These are phyloP conservation scores for Rosellinia necatrix DNA, from an alignment of 2,329 filamentous ascomycete genomes.

Conservation along the genomic window DNA sequence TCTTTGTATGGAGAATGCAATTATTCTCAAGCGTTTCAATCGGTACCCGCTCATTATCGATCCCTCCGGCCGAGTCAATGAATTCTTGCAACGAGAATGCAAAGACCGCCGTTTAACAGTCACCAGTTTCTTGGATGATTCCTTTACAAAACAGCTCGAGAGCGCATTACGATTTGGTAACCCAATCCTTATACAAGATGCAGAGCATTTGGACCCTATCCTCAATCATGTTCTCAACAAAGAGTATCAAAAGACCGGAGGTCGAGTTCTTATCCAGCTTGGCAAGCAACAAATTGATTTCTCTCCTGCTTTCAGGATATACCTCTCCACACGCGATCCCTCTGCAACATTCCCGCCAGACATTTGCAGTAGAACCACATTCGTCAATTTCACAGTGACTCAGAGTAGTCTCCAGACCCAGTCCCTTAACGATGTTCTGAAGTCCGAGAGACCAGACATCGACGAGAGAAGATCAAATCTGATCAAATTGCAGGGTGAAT, in stretches of 20 bases:
- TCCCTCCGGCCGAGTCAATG: slow-evolving; percentile 89
- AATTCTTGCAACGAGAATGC: slow-evolving; percentile 94
- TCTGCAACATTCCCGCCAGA: slow-evolving; percentile 95
- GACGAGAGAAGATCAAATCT: slow-evolving; percentile 95
- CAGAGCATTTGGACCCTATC: slow-evolving; percentile 94
- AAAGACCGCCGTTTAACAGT: slow-evolving; percentile 92
- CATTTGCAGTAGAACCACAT: slow-evolving; percentile 96
- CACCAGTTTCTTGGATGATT: slow-evolving; percentile 97
- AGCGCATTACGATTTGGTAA: slow-evolving; percentile 97
- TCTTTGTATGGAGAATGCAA: slow-evolving; percentile 97
- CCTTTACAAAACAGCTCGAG: slow-evolving; percentile 96
- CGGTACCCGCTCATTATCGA: slow-evolving; percentile 98
- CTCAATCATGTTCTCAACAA: slow-evolving; percentile 99
- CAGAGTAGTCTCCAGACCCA: slow-evolving; percentile 98
- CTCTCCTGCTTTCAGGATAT: slow-evolving; percentile 93
- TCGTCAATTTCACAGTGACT: slow-evolving; percentile 99
- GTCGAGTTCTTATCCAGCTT: slow-evolving; percentile 95
- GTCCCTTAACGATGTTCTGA: slow-evolving; percentile 95
- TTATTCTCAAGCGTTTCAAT: slow-evolving; percentile 97
- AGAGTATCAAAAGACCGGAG: slow-evolving; percentile 97
- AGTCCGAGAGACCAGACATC: slow-evolving; percentile 95
- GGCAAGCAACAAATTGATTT: slow-evolving; percentile 99
- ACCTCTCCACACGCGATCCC: slow-evolving; percentile 92
- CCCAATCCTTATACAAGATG: slow-evolving; percentile 97
- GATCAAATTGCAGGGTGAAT: slow-evolving; percentile 98